A percentile compares a stretch with the other conserved stretches of the same genome.
Conservation (phyloP, 495 filamentous ascomycete genomes). For the Neurospora pannonica region DNA sequence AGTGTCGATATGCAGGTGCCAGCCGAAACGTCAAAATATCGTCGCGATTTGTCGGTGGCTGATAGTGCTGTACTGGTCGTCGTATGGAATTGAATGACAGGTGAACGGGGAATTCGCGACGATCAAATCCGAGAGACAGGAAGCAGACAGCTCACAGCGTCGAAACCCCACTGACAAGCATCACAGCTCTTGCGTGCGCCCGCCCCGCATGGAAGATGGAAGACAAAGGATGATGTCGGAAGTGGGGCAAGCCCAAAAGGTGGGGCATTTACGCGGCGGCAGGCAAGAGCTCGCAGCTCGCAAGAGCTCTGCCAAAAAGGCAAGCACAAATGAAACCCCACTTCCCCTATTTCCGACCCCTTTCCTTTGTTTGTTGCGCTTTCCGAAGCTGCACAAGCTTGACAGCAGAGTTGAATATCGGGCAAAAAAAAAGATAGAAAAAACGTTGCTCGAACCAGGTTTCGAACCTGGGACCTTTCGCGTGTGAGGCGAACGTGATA, state of each 20-base stretch:
- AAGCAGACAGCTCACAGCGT: not conserved
- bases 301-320: not conserved
- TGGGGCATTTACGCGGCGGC: not conserved
- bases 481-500: not conserved
- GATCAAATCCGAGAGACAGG: not conserved
- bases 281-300: not conserved
- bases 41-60: not conserved
- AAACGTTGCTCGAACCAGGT: not conserved
- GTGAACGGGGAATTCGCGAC: not conserved
- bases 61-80: not conserved
- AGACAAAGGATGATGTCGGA: not conserved
- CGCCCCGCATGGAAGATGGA: not conserved
- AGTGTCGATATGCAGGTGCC: not conserved
- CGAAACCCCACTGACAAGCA: not conserved
- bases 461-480: not conserved
- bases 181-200: not conserved
- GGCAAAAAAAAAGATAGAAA: not conserved
- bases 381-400: not conserved
- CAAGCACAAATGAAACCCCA: not conserved
- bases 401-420: not conserved
- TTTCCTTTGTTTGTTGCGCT: not conserved
- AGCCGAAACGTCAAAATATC: not conserved
- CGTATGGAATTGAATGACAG: not conserved
- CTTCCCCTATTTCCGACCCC: not conserved
- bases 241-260: not conserved